Evolutionary conservation across 108 stramenopile species (phyloP), one percentile per base, ranked within the genome.

Genomic region (Skeletonema costatum): DNA sequence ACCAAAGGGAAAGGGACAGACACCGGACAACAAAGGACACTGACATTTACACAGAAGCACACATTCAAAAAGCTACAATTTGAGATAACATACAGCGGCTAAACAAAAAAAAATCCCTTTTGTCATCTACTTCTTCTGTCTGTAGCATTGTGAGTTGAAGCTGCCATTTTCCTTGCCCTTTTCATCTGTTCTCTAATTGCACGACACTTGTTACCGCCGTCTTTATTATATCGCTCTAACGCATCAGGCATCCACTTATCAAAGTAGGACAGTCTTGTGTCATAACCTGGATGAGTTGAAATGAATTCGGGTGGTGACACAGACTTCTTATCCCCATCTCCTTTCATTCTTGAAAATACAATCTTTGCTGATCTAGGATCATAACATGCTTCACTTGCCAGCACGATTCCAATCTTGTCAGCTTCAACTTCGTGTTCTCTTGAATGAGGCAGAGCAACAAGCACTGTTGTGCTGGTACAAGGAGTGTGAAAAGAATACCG

Each of bases 261-360:
- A 67, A 95, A 88, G 10, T 87, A 62, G 3, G 69, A 46, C 10
- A 95, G 60, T 10, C 91, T 76, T 33, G 84, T 78, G 12, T 90
- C 86, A 74, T 92, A 90, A 7, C 85, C 82, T 30, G 94, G 94
- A 75, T 95, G 94, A 10, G 94, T 95, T 17, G 90, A 91, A 2
- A 92, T 44, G 67, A 91, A 95, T 71, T 92, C 91, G 17, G 94
- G 94, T 1, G 93, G 92, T 51, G 74, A 21, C 31, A 16, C 65
- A 46, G 31, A 67, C 7, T 73, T 86, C 36, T 82, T 41, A 36
- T 79, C 81, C 77, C 84, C 31, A 46, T 68, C 74, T 17, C 58
- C 74, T 56, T 72, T 81, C 80, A 85, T 81, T 59, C 75, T 56
- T 41, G 74, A 31, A 84, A 92, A 95, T 31, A 95, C 90, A 19